phyloP scores from a whole-genome alignment of 129 eudicot species.

The Saussurea involucrata region DNA sequence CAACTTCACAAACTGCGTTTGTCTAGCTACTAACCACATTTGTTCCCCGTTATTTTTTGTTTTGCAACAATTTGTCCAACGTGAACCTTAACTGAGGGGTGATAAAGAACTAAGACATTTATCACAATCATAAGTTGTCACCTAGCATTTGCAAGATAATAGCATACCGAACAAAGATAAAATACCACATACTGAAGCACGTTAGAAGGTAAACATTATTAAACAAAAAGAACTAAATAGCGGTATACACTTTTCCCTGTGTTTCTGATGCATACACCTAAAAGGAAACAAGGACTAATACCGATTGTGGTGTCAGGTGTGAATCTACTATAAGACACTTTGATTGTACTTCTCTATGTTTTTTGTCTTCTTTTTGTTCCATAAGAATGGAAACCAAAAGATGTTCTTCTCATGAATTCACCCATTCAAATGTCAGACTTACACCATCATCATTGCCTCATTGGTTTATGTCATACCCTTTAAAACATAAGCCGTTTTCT shows the following conservation, averaged over 20 bases:
- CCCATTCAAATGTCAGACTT: background rate
- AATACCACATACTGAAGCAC: background rate
- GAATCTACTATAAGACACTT: background rate
- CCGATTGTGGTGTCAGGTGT: background rate
- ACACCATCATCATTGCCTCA: background rate
- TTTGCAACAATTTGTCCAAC: background rate
- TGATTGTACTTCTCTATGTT: background rate
- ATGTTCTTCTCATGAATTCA: background rate
- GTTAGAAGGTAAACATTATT: background rate
- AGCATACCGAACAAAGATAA: background rate
- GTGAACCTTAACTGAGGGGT: background rate
- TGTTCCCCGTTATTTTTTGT: background rate
- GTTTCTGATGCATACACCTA: background rate
- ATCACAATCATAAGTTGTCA: background rate
- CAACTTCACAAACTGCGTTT: background rate
- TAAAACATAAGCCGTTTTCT: background rate
- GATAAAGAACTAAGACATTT: background rate
- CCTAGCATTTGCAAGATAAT: background rate
- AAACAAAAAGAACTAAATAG: background rate
- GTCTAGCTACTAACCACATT: background rate
- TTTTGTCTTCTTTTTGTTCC: background rate
- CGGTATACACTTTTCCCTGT: background rate
- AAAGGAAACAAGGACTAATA: background rate
- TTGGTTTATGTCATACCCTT: background rate
- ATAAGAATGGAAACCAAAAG: background rate